Evolutionary conservation across 2,329 filamentous ascomycete genomes (phyloP), one percentile per base, ranked within the genome.

Genomic region (Ceratocystis harringtonii): DNA sequence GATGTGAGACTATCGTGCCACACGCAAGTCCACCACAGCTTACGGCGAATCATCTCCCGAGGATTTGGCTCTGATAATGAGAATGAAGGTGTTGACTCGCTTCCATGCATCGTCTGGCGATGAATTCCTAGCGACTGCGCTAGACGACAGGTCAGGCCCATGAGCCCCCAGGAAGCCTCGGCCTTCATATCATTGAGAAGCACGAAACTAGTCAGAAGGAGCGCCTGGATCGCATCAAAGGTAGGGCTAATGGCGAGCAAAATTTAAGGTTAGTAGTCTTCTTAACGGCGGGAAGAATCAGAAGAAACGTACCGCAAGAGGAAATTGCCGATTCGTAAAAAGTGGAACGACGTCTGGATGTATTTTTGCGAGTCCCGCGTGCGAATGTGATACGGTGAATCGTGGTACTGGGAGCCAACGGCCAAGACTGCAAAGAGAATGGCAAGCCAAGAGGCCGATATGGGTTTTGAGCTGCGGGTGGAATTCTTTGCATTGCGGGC

Each of bases 101-200:
- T 80, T 19, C 75, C 73, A 74, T 72, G 10, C 75, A 76, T 25
- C 76, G 63, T 65, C 44, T 67, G 72, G 6, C 81, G 76, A 70
- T 87, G 84, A 10, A 87, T 75, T 3, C 84, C 84, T 1, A 87
- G 75, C 0, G 84, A 85, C 70, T 86, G 83, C 0, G 84, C 84
- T n/a, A 87, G 76, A 30, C 84, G 79, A 68, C 83, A 85, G 0
- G 84, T 85, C 57, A 86, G 78, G 0, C 84, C 84, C 62, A 85
- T 78, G 64, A 87, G 72, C 0, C 84, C 84, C 84, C 84, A 87
- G 0, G 84, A 86, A 0, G 83, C 84, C 70, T 87, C 84, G 1
- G 84, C 84, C 70, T 86, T 86, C 84, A 87, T 87, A 67, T 87
- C 84, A 69, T 87, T 87, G 30, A 86, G 75, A 1, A 87, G 75